These are phyloP conservation scores for Hanseniaspora uvarum DNA, from an alignment of 1,139 yeast genomes.

Conservation along the genomic window DNA sequence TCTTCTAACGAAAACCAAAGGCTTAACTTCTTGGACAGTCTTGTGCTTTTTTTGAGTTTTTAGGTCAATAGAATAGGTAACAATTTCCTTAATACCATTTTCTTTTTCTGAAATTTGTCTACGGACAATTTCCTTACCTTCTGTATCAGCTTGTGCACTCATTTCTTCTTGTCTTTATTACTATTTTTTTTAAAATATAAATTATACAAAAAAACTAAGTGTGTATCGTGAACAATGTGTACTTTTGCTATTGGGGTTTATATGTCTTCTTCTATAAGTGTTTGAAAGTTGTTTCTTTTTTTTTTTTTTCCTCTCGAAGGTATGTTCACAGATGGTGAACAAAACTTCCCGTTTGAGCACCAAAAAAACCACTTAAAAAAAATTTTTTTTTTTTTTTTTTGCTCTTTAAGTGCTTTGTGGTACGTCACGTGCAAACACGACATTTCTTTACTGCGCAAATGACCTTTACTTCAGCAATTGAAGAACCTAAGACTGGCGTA, in stretches of 20 bases:
- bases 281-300: not conserved
- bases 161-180: not conserved
- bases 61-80: constrained; percentile 57
- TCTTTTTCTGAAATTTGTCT: constrained; percentile 66
- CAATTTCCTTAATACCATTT: constrained; percentile 84
- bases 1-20: constrained; percentile 64
- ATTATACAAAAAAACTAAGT: not conserved
- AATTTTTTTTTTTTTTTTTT: too few species aligned
- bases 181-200: too few species aligned
- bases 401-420: not conserved
- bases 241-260: not conserved
- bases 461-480: too few species aligned
- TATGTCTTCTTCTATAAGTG: not conserved
- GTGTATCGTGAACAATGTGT: not conserved
- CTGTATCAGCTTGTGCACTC: constrained; percentile 19
- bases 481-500: too few species aligned
- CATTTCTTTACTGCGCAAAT: too few species aligned
- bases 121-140: constrained; percentile 40
- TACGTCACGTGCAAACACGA: not conserved
- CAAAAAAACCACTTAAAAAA: not conserved
- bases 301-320: not conserved
- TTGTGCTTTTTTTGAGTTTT: constrained; percentile 70
- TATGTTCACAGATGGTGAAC: not conserved
- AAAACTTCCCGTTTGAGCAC: not conserved
- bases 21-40: constrained; percentile 74